A percentile compares a stretch with the other conserved stretches of the same genome.
phyloP scores from a whole-genome alignment of 257 asterid genomes.

The Striga asiatica region DNA sequence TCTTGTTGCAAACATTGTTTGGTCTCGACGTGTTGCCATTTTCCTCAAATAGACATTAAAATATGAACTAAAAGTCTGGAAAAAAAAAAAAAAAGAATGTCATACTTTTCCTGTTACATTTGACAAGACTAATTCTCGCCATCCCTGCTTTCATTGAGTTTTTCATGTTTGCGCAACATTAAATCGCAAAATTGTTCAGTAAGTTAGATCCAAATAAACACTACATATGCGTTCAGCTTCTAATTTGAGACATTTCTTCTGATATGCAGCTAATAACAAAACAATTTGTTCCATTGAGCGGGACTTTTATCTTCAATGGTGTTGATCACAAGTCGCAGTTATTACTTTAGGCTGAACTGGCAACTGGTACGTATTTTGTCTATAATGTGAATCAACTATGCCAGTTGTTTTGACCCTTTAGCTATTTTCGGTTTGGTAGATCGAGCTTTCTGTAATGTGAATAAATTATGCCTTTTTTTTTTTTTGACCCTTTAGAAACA shows the following conservation, averaged over 20 bases:
- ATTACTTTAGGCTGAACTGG: constrained; percentile 27
- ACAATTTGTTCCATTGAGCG: constrained; percentile 85
- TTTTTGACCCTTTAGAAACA: too few species aligned
- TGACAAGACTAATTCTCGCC: too few species aligned
- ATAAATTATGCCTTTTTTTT: too few species aligned
- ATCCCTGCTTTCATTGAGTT: background rate
- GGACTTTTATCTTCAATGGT: constrained; percentile 89
- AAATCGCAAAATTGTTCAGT: background rate
- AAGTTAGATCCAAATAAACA: background rate
- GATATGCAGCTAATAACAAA: constrained; percentile 71
- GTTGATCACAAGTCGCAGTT: constrained; percentile 87
- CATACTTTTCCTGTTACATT: too few species aligned
- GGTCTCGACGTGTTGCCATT: too few species aligned
- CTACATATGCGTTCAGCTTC: background rate
- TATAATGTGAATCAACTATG: background rate
- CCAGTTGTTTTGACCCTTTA: background rate
- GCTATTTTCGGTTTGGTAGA: too few species aligned
- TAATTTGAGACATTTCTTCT: constrained; percentile 11
- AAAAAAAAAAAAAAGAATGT: too few species aligned
- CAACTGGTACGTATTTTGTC: background rate
- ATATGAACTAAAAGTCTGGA: background rate
- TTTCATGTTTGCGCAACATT: background rate
- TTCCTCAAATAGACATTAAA: background rate
- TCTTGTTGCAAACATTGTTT: background rate
- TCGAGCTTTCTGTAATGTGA: too few species aligned